Evolutionary conservation across 257 asterid species (phyloP), one percentile per base, ranked within the genome.

Genomic region (Salvia splendens): DNA sequence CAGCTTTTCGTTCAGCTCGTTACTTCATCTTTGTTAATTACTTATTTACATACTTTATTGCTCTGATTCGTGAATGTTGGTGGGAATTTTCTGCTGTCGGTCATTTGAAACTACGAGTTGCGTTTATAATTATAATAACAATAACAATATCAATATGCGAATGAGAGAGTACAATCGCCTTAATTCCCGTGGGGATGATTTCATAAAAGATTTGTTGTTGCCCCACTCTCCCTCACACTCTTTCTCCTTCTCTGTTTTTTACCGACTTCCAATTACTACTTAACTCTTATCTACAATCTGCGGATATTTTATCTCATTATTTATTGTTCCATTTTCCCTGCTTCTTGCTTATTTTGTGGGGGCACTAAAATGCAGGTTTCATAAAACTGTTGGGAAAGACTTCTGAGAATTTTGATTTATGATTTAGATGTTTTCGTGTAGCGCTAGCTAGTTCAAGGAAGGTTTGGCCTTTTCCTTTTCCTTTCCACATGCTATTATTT

Each of bases 111-210:
- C 15, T 11, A 24, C 24, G 20, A 53, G 50, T 14, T 41, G 56
- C 42, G 30, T 36, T 9, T 48, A 7, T 53, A 68, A 20, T 47
- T 24, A 24, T 24, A 24, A 24, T 38, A 38, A 7, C 48, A 46
- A 40, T 40, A 49, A 24, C 2, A 24, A 24, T 38, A 38, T 5
- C 48, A 46, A 40, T 40, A 49, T 58, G 40, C 32, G 69, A 36
- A 43, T 45, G 68, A 69, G 68, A 69, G 69, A 24, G 30, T 24
- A 24, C 33, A 73, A 65, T 75, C 33, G 62, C 73, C 77, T 82
- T 81, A 69, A 84, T 75, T 85, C 74, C 61, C 17, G 91, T 82
- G 94, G 76, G 90, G 89, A 78, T 85, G 42, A 38, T 38, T 38
- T 38, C 8, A 73, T 83, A 83, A 73, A 73, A 78, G 54, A 72